These are phyloP conservation scores for Alternaria ventricosa DNA, from an alignment of 2,329 filamentous ascomycete species.

Conservation along the genomic window DNA sequence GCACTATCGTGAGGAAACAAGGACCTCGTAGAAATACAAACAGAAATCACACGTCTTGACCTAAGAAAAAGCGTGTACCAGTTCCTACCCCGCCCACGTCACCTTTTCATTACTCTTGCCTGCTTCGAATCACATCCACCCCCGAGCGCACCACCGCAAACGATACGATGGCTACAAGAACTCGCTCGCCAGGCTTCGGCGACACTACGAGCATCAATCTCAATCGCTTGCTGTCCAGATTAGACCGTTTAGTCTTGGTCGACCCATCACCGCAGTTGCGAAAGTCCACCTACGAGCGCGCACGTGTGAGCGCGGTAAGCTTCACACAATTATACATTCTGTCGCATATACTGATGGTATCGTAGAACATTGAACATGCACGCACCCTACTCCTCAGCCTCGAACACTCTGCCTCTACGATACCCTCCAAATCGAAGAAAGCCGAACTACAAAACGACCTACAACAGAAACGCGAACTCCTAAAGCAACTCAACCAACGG, in stretches of 20 bases:
- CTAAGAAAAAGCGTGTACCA: not conserved
- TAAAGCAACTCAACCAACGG: slow-evolving; percentile 70
- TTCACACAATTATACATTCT: not conserved
- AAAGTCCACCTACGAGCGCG: slow-evolving; percentile 70
- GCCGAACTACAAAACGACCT: slow-evolving; percentile 69
- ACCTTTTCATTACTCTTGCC: not conserved
- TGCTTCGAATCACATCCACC: not conserved
- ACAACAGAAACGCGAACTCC: slow-evolving; percentile 67
- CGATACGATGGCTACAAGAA: slow-evolving; percentile 25
- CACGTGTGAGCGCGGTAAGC: slow-evolving; percentile 62
- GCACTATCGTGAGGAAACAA: not conserved
- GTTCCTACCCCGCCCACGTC: not conserved
- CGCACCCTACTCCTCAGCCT: slow-evolving; percentile 71
- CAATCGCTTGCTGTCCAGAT: slow-evolving; percentile 67
- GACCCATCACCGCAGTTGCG: slow-evolving; percentile 66
- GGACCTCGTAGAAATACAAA: not conserved
- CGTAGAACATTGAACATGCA: slow-evolving; percentile 74
- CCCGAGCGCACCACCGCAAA: not conserved
- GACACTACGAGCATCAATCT: slow-evolving; percentile 57
- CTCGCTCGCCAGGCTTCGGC: slow-evolving; percentile 31
- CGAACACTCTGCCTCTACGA: slow-evolving; percentile 69
- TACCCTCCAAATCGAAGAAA: slow-evolving; percentile 55
- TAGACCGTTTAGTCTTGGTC: slow-evolving; percentile 70
- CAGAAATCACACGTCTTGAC: not conserved
- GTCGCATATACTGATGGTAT: not conserved